Evolutionary conservation across 2,329 filamentous ascomycete species (phyloP), one percentile per base, ranked within the genome.

Genomic region (Cytospora schulzeri): DNA sequence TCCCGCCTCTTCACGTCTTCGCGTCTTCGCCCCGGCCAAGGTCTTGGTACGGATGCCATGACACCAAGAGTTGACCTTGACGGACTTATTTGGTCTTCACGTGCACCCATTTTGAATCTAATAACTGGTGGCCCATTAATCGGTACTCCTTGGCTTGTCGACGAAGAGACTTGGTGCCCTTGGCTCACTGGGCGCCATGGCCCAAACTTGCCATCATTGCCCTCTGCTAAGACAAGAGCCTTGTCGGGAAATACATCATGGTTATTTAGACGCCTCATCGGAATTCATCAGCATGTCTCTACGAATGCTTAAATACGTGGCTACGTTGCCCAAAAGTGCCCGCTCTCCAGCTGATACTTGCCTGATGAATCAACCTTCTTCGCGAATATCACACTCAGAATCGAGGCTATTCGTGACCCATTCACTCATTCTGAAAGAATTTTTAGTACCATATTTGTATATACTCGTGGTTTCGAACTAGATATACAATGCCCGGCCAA

Each of bases 401-500:
- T 29, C 35, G 33, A 26, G 11, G 2, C 17, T 7, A 22, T 29
- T 26, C 35, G 48, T 35, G 52, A 41, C 54, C 24, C 33, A 45
- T 51, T 48, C 57, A 54, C 62, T 61, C 48, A 57, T 61, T 52
- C 35, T 33, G n/a, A 26, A 11, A 56, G 19, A 41, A 52, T 15
- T 29, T 6, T 52, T 26, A 3, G 14, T 33, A 38, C 17, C n/a
- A 29, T 50, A 31, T 2, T 57, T 35, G 17, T 57, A 45, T 11
- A 63, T 38, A 52, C 53, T 57, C 45, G 54, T 38, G 61, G 57
- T 63, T 35, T 60, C 55, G 52, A 51, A 66, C 59, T 62, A 31
- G 61, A 59, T 15, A 33, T 69, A 70, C 68, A 66, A 82, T 81
- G 80, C 75, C 79, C 73, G 76, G 74, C 69, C 78, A 79, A 62